Base-by-base conservation (phyloP, 306 rosid genomes). In the Herpetospermum pedunculosum region DNA sequence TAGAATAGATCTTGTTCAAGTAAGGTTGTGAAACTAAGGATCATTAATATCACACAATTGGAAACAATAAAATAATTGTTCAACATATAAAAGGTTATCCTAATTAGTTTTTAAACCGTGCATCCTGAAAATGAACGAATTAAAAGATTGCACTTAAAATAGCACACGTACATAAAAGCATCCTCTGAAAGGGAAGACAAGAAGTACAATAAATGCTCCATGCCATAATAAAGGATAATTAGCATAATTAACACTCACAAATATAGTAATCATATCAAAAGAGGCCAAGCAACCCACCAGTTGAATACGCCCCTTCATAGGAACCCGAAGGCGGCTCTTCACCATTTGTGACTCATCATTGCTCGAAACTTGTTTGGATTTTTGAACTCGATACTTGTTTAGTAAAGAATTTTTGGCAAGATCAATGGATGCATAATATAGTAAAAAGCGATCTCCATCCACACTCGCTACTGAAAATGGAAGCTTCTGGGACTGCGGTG, bases 281-380 rank as follows among this genome's bases (percentile, higher is more conserved):
- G 73, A 49, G 75, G 52, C 76, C 67, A 68, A 44, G 58, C 46
- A 41, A 64, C 72, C 44, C 77, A 95, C 99, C 99, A 95, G 83
- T 78, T 95, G 99, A 77, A 95, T 85, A 58, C 96, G 88, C 57
- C 99, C 99, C 84, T 89, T 95, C 87, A 95, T 80, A 59, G 99
- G 99, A 70, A 95, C 80, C 34, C 92, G 99, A 72, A 91, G 77
- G 64, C 92, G 93, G 75, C 96, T 95, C 79, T 81, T 91, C 69
- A 86, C 85, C 73, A 9, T 70, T 83, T 85, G 92, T 2, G 88
- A 85, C 82, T 88, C 92, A 35, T 95, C 96, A 67, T 74, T 91
- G 84, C 77, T 71, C 44, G 75, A 64, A 58, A 85, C 87, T 43
- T 77, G 87, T 79, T 83, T 91, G 71, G 83, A 65, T 76, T 82